Evolutionary conservation across 768 basidiomycete genomes (phyloP), one percentile per base, ranked within the genome.

Genomic region (Psilocybe sp.): DNA sequence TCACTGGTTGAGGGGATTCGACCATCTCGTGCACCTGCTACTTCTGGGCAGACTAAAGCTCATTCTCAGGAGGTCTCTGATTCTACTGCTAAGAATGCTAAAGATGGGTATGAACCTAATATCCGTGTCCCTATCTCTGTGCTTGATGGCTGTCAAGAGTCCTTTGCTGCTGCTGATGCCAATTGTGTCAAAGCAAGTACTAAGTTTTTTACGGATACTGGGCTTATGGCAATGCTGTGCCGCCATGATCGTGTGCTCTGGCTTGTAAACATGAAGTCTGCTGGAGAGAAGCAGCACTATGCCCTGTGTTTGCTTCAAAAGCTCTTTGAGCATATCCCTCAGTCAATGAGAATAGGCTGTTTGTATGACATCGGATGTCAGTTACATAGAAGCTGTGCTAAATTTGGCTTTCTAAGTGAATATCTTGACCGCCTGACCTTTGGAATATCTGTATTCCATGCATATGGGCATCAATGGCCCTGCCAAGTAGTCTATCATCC

Each of bases 381-480:
- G 7, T 28, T 28, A 7, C 23, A 28, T 7, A 3, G 23, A 28
- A 28, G 23, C 23, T 28, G 23, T 28, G 23, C 23, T 4, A 28
- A 61, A 44, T 65, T 57, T 53, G 58, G 57, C 10, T 67, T 70
- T 44, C 39, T 69, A 1, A 40, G 50, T 1, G 49, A 58, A 5
- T 56, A 62, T 23, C 37, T 62, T 1, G 11, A 49, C 5, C 58
- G 63, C 0, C 38, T 73, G 1, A 19, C 41, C 2, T 72, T 65
- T 42, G 64, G 58, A 5, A 63, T 67, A 1, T 63, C 68, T 0
- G 67, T 70, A 0, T 69, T 74, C 52, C 72, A 74, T 59, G 66
- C 67, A 0, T 73, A 65, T 44, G 67, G 70, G 4, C 72, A 74
- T 47, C 61, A 66, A 31, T 71, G 71, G 71, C 55, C 64, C n/a